Conservation (phyloP, 78 protist genomes). For the Dictyostelium brefeldianum region DNA sequence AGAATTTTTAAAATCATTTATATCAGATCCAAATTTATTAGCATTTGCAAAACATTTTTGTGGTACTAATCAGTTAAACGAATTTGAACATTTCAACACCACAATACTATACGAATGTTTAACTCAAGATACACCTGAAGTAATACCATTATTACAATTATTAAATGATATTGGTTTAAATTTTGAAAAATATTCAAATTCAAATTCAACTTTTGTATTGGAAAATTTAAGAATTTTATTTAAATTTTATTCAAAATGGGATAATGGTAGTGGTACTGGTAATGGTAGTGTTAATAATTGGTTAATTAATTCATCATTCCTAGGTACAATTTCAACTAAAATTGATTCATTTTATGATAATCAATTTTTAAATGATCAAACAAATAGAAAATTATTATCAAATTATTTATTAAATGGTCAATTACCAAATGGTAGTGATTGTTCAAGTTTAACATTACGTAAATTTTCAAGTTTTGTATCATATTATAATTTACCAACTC, state of each 20-base stretch:
- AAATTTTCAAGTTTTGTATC: slow-evolving; percentile 1
- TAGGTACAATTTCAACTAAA: slow-evolving; percentile 2
- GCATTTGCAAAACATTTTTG: slow-evolving; percentile 79
- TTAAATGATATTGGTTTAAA: background rate
- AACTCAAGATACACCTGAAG: slow-evolving; percentile 71
- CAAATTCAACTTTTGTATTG: background rate
- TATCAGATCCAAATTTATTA: slow-evolving; percentile 61
- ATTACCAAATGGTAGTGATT: background rate
- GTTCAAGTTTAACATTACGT: background rate
- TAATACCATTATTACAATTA: slow-evolving; percentile 25
- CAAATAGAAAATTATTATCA: background rate
- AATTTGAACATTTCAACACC: slow-evolving; percentile 49
- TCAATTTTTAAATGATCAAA: background rate
- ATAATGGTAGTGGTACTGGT: background rate
- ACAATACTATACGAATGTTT: slow-evolving; percentile 64
- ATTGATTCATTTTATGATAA: slow-evolving; percentile 23
- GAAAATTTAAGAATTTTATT: slow-evolving; percentile 8
- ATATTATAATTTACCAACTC: slow-evolving; percentile 8
- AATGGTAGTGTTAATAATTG: background rate
- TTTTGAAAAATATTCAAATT: slow-evolving; percentile 9
- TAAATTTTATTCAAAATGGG: slow-evolving; percentile 11
- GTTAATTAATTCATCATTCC: background rate
- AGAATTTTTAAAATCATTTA: slow-evolving; percentile 58
- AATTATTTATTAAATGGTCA: slow-evolving; percentile 20
- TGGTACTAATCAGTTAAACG: background rate